Evolutionary conservation across 352 stramenopile genomes (phyloP).

Genomic region (Globisporangium apiculatum): DNA sequence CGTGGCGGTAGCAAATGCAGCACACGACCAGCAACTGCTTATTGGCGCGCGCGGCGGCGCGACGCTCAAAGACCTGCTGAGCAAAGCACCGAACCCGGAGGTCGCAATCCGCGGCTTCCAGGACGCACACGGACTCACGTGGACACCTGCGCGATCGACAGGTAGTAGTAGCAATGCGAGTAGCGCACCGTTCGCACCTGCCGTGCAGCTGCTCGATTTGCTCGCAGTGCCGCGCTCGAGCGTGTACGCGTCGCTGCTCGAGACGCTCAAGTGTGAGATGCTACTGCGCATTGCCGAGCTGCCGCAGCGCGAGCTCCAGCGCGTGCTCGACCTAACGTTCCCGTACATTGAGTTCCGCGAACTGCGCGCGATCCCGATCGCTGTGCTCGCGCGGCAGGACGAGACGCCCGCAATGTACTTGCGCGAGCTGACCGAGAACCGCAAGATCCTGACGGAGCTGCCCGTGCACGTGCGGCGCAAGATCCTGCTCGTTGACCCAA

Average conservation of each 20-base stretch:
- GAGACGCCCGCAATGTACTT: conserved; percentile 75
- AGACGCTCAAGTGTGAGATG: conserved; percentile 63
- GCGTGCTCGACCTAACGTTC: conserved; percentile 74
- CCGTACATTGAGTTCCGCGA: conserved; percentile 87
- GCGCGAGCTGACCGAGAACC: conserved; percentile 77
- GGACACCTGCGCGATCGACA: conserved; percentile 19
- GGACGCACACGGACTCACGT: conserved; percentile 44
- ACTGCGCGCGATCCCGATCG: conserved; percentile 76
- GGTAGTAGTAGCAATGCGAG: conserved; percentile 2
- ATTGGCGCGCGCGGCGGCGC: conserved; percentile 65
- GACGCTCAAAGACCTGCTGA: conserved; percentile 78
- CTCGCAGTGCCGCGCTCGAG: conserved; percentile 54
- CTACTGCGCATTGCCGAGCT: conserved; percentile 65
- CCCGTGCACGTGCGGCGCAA: conserved; percentile 78
- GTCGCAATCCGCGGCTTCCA: conserved; percentile 81
- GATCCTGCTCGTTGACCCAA: conserved; percentile 66
- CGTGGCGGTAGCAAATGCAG: conserved; percentile 4
- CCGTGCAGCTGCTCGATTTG: conserved; percentile 73
- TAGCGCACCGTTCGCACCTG: conserved; percentile 28
- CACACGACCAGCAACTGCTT: conserved; percentile 31
- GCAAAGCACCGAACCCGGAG: conserved; percentile 77
- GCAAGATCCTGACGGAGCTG: conserved; percentile 65
- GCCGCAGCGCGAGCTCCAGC: conserved; percentile 59
- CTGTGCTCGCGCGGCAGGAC: conserved; percentile 69
- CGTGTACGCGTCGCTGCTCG: conserved; percentile 64